Conservation (phyloP, 1,284 basidiomycete species). For the Heterobasidion occidentale region DNA sequence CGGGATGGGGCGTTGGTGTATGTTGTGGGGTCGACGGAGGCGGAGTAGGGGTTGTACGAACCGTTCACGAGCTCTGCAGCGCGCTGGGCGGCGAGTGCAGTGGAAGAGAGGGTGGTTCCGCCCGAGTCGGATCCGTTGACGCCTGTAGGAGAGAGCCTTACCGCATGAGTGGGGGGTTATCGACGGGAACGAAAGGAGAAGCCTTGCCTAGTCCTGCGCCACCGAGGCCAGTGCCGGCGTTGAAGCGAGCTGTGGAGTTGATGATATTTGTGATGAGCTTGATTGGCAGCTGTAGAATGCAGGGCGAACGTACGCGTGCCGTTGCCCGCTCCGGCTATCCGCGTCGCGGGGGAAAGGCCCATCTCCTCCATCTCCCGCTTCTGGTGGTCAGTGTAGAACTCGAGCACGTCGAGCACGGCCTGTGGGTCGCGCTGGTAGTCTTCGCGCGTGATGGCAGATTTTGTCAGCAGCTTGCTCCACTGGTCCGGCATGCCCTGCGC, state of each 20-base stretch:
- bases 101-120: not conserved
- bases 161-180: constrained; percentile 28
- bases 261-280: not conserved
- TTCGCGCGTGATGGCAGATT: constrained; percentile 95
- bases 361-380: constrained; percentile 83
- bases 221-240: constrained; percentile 79
- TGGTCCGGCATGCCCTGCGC: constrained; percentile 88
- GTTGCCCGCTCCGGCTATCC: constrained; percentile 7
- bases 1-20: constrained; percentile 9
- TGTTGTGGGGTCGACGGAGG: constrained; percentile 23
- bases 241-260: constrained; percentile 56
- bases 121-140: constrained; percentile 23
- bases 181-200: constrained; percentile 25
- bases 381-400: constrained; percentile 98
- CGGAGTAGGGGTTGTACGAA: constrained; percentile 26
- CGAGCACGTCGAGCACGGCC: constrained; percentile 93
- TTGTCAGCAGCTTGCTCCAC: constrained; percentile 93
- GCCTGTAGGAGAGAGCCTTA: constrained; percentile 50
- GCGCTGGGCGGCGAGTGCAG: constrained; percentile 17
- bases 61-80: constrained; percentile 62
- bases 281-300: constrained; percentile 11
- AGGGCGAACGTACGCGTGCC: constrained; percentile 16
- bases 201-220: constrained; percentile 47
- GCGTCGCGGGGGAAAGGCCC: constrained; percentile 19
- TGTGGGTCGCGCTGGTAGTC: constrained; percentile 97